phyloP scores from a whole-genome alignment of 139 green algal genomes.

The Auxenochlorella protothecoides region DNA sequence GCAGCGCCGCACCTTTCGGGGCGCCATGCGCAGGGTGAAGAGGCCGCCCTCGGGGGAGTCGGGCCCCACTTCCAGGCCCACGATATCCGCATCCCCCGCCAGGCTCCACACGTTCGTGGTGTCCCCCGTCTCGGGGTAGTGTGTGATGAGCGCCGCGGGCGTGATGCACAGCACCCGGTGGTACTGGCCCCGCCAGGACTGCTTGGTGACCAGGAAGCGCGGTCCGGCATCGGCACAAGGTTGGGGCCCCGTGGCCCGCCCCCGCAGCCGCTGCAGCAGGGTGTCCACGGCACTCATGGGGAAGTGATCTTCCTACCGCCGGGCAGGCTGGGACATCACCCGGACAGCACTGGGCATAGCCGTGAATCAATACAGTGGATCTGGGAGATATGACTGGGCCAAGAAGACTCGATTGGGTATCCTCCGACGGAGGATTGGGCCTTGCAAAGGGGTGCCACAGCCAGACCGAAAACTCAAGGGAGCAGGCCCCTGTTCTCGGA shows the following conservation, averaged over 20 bases:
- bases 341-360: too few relatives aligned
- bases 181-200: constrained; percentile 69
- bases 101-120: constrained; percentile 75
- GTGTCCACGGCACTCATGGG: constrained; percentile 18
- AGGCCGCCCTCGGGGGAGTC: constrained; percentile 29
- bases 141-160: constrained; percentile 51
- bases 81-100: constrained; percentile 38
- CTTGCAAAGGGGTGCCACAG: too few relatives aligned
- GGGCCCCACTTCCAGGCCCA: constrained; percentile 13
- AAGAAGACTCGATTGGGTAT: too few relatives aligned
- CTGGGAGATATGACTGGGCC: too few relatives aligned
- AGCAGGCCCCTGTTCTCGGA: too few relatives aligned
- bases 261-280: constrained; percentile 14
- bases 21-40: constrained; percentile 40
- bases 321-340: too few relatives aligned
- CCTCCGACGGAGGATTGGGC: too few relatives aligned
- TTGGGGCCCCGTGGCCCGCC: neutral
- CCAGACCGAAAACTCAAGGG: too few relatives aligned
- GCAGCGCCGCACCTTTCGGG: too few relatives aligned
- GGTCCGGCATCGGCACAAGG: neutral
- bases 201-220: constrained; percentile 68
- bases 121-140: constrained; percentile 61
- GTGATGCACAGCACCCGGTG: constrained; percentile 66
- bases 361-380: too few relatives aligned
- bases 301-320: too few relatives aligned